Evolutionary conservation across 208 protist genomes (phyloP), one percentile per base, ranked within the genome.

Genomic region (Balamuthia mandrillaris): DNA sequence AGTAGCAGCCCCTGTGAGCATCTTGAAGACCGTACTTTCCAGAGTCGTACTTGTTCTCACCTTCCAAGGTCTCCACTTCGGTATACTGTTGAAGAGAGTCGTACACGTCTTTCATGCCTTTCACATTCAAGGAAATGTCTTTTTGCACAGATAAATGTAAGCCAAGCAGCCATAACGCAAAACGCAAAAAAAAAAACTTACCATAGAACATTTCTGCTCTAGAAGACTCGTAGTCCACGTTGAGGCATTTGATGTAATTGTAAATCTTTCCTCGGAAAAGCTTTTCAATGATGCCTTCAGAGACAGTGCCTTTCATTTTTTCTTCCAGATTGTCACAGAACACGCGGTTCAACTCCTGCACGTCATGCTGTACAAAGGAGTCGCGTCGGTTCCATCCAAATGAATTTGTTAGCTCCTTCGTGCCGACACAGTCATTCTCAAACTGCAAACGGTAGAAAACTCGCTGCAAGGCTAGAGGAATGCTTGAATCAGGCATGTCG

Each of bases 331-430:
- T 96, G 82, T 96, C 94, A 31, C 91, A 93, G 9, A 97, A 85
- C 24, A 97, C 94, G 29, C 95, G 86, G 83, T 93, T 95, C 31
- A 97, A 88, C 86, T 97, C 95, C n/a, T n/a, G 91, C 12, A 95
- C 91, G 70, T 96, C 95, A 77, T 97, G 95, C 86, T 97, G 95
- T 63, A 93, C 94, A 60, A 97, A 96, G 3, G 94, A 86, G 63
- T 97, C 95, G 14, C 60, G 24, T 68, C 68, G 68, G 35, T 78
- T 78, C 68, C 68, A 78, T 7, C 68, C 68, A 33, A 78, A 83
- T 27, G 89, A 91, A 54, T 89, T 90, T 9, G 95, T 97, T 6
- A 97, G 87, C 41, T 95, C 92, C 56, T 88, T 95, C 0, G 95
- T 97, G 1, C 81, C 86, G 6, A 95, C 94, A 14, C 86, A 63